Conservation (phyloP, 2,329 filamentous ascomycete genomes). For the Penicillium italicum region DNA sequence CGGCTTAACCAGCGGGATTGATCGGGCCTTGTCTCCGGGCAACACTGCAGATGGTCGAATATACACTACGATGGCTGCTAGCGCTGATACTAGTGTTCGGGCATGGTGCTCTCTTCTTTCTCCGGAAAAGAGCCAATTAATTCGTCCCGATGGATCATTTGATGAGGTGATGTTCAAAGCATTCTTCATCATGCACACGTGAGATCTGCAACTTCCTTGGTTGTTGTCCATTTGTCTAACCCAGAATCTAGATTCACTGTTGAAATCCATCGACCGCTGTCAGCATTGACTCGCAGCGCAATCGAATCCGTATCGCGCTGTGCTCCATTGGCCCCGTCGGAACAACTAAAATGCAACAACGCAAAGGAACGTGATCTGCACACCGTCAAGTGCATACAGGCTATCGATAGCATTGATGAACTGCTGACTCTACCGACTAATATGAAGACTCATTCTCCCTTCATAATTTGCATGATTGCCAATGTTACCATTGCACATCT, state of each 20-base stretch:
- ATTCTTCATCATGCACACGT: constrained; percentile 62
- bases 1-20: constrained; percentile 23
- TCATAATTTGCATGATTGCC: constrained; percentile 43
- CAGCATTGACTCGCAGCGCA: constrained; percentile 37
- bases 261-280: constrained; percentile 39
- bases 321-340: constrained; percentile 16
- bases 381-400: constrained; percentile 36
- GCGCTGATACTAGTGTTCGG: constrained; percentile 25
- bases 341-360: constrained; percentile 7
- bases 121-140: constrained; percentile 28
- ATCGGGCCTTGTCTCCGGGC: constrained; percentile 22
- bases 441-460: constrained; percentile 38
- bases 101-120: constrained; percentile 42
- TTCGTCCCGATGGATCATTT: constrained; percentile 54
- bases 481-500: constrained; percentile 58
- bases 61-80: not conserved
- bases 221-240: not conserved
- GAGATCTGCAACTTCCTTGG: constrained; percentile 33
- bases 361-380: constrained; percentile 33
- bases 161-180: constrained; percentile 73
- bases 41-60: not conserved
- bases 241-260: constrained; percentile 29
- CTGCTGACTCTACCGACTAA: constrained; percentile 37
- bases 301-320: constrained; percentile 41
- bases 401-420: constrained; percentile 38